Evolutionary conservation across 208 protist genomes (phyloP), one percentile per base, ranked within the genome.

Genomic region (Wallacemonas sp.): DNA sequence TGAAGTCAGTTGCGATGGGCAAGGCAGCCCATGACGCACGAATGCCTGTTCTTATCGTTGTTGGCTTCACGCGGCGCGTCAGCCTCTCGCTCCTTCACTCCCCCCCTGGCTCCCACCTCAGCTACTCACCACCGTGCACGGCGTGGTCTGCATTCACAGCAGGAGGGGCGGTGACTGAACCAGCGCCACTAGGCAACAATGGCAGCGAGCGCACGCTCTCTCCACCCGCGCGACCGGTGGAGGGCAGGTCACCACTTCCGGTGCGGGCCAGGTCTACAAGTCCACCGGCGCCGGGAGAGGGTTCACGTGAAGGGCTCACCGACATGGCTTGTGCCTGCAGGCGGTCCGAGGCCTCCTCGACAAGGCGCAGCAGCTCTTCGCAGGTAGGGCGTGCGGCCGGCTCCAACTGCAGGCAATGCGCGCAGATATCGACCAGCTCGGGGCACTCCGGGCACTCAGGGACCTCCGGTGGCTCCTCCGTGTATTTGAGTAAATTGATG

Each of bases 401-500:
- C 33, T 73, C 46, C 36, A 96, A 45, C 46, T 77, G 58, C 21
- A 96, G 63, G 60, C 90, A 96, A 24, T 54, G 38, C 24, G 65
- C 63, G 24, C 85, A 81, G 26, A 96, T 85, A 8, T 59, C 33
- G 12, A 80, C 80, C 24, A 96, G 57, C 57, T 89, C 83, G 1
- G 87, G 83, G 32, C 87, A 89, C 66, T 91, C 83, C 1, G 71
- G 59, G 32, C 76, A 92, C 41, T 89, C 81, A 10, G 91, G 87
- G 12, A 91, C 73, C 74, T 96, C 85, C 3, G 91, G 91, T 29
- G 87, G 83, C 15, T 92, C 91, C 4, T 72, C 69, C 0, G 87
- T 83, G 83, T 94, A 90, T 17, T 50, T 77, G 17, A 96, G 84
- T 37, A 96, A 42, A 69, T 93, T 96, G 24, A 94, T 79, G 32